These are phyloP conservation scores for Stagonosporopsis rhizophila DNA, from an alignment of 2,329 filamentous ascomycete genomes.

Conservation along the genomic window DNA sequence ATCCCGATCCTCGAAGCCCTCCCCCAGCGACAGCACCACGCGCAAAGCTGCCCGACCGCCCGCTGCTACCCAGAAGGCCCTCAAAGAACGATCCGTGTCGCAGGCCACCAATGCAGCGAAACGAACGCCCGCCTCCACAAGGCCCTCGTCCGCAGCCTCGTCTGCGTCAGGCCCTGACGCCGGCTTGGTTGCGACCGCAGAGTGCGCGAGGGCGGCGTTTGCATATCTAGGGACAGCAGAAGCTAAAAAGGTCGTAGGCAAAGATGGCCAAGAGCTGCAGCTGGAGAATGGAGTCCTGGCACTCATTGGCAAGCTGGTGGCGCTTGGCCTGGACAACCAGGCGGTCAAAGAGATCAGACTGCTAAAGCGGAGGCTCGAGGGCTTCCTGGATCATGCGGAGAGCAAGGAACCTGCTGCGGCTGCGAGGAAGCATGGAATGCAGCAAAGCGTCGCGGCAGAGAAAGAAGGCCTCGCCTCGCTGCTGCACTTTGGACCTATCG, in stretches of 20 bases:
- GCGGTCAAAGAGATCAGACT: conserved; percentile 72
- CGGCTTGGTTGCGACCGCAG: conserved; percentile 63
- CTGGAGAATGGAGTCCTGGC: conserved; percentile 77
- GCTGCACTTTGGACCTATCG: conserved; percentile 64
- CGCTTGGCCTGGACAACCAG: conserved; percentile 69
- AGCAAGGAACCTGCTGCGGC: conserved; percentile 3
- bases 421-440: conserved; percentile 33
- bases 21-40: conserved; percentile 35
- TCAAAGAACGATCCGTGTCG: conserved; percentile 68
- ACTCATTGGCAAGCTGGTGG: conserved; percentile 70
- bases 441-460: conserved; percentile 38
- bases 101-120: conserved; percentile 63
- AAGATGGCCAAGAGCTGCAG: conserved; percentile 68
- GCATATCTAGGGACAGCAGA: conserved; percentile 67
- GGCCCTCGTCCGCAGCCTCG: conserved; percentile 49
- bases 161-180: conserved; percentile 37
- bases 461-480: conserved; percentile 64
- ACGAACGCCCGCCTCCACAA: conserved; percentile 40
- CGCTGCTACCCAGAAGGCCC: conserved; percentile 63
- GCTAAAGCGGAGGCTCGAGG: conserved; percentile 69
- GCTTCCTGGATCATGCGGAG: conserved; percentile 26
- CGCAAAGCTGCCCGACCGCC: conserved; percentile 30
- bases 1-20: conserved; percentile 25
- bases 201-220: conserved; percentile 74
- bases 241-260: conserved; percentile 56